Percentiles rank a stretch among this genome's conserved stretches.
Conservation (phyloP, 2,329 filamentous ascomycete species). For the Ascosphaera apis region DNA sequence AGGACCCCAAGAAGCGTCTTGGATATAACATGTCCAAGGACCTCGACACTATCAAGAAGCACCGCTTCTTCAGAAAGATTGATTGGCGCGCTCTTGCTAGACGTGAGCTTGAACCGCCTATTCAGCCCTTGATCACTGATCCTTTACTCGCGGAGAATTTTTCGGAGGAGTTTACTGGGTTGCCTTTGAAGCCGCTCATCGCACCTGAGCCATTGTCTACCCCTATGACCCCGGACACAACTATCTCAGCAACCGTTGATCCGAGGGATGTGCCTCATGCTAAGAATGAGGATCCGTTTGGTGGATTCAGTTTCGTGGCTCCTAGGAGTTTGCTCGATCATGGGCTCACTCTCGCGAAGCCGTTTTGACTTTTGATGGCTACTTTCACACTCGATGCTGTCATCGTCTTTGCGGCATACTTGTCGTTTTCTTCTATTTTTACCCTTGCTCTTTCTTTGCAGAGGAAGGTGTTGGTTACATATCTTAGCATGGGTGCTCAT, state of each 20-base stretch:
- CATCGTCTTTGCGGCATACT: too few species aligned
- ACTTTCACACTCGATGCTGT: background rate
- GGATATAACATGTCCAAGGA: constrained; percentile 80
- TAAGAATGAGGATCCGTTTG: constrained; percentile 18
- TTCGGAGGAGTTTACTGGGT: constrained; percentile 66
- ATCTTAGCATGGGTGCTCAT: too few species aligned
- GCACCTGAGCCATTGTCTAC: too few species aligned
- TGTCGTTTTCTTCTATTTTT: too few species aligned
- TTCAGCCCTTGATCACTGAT: constrained; percentile 82
- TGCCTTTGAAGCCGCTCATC: constrained; percentile 51
- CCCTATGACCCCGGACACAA: background rate
- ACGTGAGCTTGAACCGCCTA: constrained; percentile 67
- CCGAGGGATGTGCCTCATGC: background rate
- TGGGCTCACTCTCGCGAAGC: constrained; percentile 9
- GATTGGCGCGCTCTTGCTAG: constrained; percentile 75
- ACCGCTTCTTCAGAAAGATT: constrained; percentile 92
- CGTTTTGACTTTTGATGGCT: background rate
- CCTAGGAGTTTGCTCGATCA: constrained; percentile 24
- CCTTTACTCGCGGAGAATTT: constrained; percentile 96
- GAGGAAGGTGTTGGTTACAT: too few species aligned
- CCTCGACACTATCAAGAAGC: constrained; percentile 60
- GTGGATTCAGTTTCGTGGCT: constrained; percentile 26
- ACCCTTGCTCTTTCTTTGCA: too few species aligned
- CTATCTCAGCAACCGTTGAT: constrained; percentile 2
- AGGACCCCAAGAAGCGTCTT: constrained; percentile 76